Conservation (phyloP, 768 basidiomycete genomes). For the Leccinum disarticulatum region DNA sequence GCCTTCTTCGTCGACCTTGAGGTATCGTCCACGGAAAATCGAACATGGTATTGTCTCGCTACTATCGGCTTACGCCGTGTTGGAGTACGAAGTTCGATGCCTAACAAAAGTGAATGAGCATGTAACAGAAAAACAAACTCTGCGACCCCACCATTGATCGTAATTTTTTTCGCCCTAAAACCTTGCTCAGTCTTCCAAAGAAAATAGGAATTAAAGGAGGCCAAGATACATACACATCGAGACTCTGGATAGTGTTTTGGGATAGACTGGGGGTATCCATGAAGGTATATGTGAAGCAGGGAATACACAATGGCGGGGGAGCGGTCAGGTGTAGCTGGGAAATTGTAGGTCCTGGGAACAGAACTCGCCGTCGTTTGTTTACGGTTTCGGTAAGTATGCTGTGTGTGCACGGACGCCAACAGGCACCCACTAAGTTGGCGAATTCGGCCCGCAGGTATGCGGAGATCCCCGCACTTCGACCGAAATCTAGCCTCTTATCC, state of each 20-base stretch:
- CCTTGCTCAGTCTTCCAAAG: background rate
- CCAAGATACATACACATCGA: constrained; percentile 6
- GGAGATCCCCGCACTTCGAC: constrained; percentile 8
- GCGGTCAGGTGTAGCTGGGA: background rate
- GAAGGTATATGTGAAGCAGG: background rate
- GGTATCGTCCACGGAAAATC: constrained; percentile 9
- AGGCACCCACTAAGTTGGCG: background rate
- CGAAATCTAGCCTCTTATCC: background rate
- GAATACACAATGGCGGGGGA: background rate
- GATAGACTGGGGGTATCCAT: constrained; percentile 1
- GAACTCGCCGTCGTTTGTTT: constrained; percentile 12
- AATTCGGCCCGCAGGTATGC: background rate
- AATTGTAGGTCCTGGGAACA: constrained; percentile 12
- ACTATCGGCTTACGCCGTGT: constrained; percentile 1
- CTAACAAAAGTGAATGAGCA: constrained; percentile 1
- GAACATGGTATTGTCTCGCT: constrained; percentile 14
- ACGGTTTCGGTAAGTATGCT: constrained; percentile 10
- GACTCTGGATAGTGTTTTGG: background rate
- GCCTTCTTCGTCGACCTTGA: constrained; percentile 13
- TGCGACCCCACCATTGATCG: constrained; percentile 9
- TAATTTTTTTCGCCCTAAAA: constrained; percentile 11
- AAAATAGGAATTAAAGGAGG: background rate
- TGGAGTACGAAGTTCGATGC: constrained; percentile 13
- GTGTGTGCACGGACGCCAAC: constrained; percentile 21
- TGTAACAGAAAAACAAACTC: background rate